phyloP scores from a whole-genome alignment of 371 early-diverging fungal species.

The Conidiobolus incongruus region DNA sequence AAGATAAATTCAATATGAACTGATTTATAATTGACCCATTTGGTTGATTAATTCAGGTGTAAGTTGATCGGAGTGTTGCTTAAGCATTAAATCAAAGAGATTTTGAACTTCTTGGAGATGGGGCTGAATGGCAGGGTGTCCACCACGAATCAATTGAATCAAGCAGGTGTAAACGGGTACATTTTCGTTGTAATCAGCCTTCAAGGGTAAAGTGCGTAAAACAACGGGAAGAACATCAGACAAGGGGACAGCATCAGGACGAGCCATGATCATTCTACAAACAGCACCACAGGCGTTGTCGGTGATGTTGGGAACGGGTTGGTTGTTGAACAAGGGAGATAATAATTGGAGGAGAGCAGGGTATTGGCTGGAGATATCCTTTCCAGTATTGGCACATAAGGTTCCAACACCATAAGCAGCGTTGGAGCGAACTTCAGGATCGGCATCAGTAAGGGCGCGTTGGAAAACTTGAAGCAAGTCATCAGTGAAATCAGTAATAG shows the following conservation, averaged over 20 bases:
- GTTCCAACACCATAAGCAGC: slow-evolving; percentile 65
- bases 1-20: no score
- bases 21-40: no score
- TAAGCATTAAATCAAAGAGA: slow-evolving; percentile 8
- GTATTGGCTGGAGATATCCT: slow-evolving; percentile 49
- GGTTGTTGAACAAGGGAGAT: slow-evolving; percentile 41
- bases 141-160: slow-evolving; percentile 30
- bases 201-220: slow-evolving; percentile 41
- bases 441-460: slow-evolving; percentile 45
- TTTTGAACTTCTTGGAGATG: slow-evolving; percentile 5
- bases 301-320: slow-evolving; percentile 32
- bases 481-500: slow-evolving; percentile 55
- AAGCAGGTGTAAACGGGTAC: slow-evolving; percentile 48
- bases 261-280: slow-evolving; percentile 46
- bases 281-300: slow-evolving; percentile 85
- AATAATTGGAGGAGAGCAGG: slow-evolving; percentile 38
- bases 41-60: slow-evolving; percentile 1
- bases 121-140: slow-evolving; percentile 14
- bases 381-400: slow-evolving; percentile 41
- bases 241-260: slow-evolving; percentile 43
- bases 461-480: slow-evolving; percentile 33
- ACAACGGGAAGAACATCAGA: slow-evolving; percentile 44
- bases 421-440: slow-evolving; percentile 65
- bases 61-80: slow-evolving; percentile 5
- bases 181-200: slow-evolving; percentile 62